These are phyloP conservation scores for Podaxis sp. DNA, from an alignment of 768 basidiomycete genomes.

Conservation along the genomic window DNA sequence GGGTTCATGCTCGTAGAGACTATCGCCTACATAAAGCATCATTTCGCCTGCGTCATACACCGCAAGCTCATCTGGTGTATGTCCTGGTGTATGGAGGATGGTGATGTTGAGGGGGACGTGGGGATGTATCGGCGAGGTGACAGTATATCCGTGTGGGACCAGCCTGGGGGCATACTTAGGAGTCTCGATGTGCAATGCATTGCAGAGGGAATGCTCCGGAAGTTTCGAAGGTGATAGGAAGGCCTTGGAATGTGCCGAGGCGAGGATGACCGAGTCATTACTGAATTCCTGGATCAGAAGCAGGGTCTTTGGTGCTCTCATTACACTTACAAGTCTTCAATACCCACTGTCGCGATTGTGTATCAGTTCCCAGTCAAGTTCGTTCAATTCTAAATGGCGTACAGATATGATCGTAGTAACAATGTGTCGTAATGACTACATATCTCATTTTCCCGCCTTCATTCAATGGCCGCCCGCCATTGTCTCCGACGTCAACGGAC, in stretches of 20 bases:
- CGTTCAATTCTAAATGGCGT: constrained; percentile 19
- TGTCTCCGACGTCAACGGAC: constrained; percentile 40
- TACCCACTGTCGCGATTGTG: constrained; percentile 36
- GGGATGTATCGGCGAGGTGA: constrained; percentile 25
- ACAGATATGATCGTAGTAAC: constrained; percentile 63
- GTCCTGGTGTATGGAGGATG: constrained; percentile 56
- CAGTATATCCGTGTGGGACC: constrained; percentile 39
- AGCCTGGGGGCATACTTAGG: constrained; percentile 48
- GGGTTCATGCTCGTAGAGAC: constrained; percentile 52
- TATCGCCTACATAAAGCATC: constrained; percentile 60
- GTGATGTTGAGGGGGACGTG: constrained; percentile 34
- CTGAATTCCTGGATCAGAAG: constrained; percentile 20
- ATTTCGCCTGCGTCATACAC: constrained; percentile 47
- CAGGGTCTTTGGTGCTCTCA: neutral
- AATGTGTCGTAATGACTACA: constrained; percentile 50
- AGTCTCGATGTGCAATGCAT: constrained; percentile 35
- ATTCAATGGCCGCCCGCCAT: constrained; percentile 45
- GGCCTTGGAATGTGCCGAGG: constrained; percentile 44
- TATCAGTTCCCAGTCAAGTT: neutral
- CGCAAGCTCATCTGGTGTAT: constrained; percentile 59
- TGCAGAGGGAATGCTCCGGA: constrained; percentile 47
- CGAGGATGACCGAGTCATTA: constrained; percentile 44
- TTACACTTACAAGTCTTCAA: constrained; percentile 45
- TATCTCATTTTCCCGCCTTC: constrained; percentile 39
- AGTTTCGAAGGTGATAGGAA: constrained; percentile 43